Evolutionary conservation across 495 filamentous ascomycete genomes (phyloP).

Genomic region (Aspergillus wentii): DNA sequence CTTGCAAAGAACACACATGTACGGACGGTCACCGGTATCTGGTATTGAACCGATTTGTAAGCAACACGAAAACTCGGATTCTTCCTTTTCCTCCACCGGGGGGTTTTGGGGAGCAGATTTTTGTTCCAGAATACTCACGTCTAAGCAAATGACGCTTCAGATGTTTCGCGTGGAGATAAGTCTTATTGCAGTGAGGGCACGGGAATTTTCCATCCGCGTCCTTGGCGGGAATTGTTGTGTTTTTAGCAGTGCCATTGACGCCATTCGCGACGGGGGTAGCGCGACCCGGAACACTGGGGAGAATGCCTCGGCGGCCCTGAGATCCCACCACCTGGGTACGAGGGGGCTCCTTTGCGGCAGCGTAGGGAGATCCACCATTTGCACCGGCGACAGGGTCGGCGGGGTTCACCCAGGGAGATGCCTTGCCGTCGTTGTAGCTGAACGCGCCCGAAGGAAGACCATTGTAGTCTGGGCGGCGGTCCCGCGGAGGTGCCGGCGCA

Average conservation of each 20-base stretch:
- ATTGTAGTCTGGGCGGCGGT: slow-evolving; percentile 47
- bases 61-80: slow-evolving; percentile 1
- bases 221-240: slow-evolving; percentile 78
- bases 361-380: slow-evolving; percentile 36
- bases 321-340: slow-evolving; percentile 90
- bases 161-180: slow-evolving; percentile 95
- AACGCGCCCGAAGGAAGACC: slow-evolving; percentile 61
- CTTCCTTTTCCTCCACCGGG: no score
- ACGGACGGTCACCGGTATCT: slow-evolving; percentile 96
- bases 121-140: slow-evolving; percentile 76
- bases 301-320: slow-evolving; percentile 80
- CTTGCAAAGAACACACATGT: slow-evolving; percentile 93
- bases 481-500: slow-evolving; percentile 61
- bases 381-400: slow-evolving; percentile 32
- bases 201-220: slow-evolving; percentile 96
- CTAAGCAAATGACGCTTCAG: slow-evolving; percentile 90
- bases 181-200: slow-evolving; percentile 95
- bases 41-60: slow-evolving; percentile 2
- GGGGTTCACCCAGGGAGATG: slow-evolving; percentile 32
- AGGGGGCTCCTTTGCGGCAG: slow-evolving; percentile 47
- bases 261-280: slow-evolving; percentile 59
- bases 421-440: slow-evolving; percentile 43
- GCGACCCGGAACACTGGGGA: slow-evolving; percentile 84
- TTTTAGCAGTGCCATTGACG: slow-evolving; percentile 60
- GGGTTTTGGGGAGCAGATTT: no score